phyloP scores from a whole-genome alignment of 768 basidiomycete species.

The Coprinopsis strossmayeri region DNA sequence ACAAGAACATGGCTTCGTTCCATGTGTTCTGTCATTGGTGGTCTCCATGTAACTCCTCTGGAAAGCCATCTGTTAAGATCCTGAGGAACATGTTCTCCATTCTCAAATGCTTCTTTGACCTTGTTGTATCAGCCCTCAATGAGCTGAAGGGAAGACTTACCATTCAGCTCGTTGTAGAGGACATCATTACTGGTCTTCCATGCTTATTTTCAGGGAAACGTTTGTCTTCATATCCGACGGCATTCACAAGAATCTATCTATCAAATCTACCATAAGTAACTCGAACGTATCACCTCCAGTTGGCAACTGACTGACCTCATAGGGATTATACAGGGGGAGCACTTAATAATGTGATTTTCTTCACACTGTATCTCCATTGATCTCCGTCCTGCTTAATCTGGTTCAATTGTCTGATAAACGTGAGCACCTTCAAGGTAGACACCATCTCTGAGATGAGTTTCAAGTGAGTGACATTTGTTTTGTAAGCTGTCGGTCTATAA shows the following conservation, averaged over 20 bases:
- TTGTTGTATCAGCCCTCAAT: background rate
- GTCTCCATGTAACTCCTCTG: too few relatives aligned
- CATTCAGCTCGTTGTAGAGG: background rate
- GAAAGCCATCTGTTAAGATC: too few relatives aligned
- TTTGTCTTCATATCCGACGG: background rate
- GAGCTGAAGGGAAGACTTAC: background rate
- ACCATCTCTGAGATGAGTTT: background rate
- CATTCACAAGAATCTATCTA: background rate
- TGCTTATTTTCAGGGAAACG: background rate
- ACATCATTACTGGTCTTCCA: background rate
- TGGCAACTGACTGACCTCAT: background rate
- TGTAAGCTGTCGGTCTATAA: background rate
- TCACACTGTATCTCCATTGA: background rate
- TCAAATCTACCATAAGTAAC: background rate
- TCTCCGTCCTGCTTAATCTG: background rate
- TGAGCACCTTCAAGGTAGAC: background rate
- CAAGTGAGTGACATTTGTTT: background rate
- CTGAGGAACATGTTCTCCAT: background rate
- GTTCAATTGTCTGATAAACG: background rate
- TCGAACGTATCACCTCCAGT: background rate
- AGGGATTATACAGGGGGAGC: conserved; percentile 1
- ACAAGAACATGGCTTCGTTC: too few relatives aligned
- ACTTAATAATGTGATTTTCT: background rate
- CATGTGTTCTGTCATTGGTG: too few relatives aligned
- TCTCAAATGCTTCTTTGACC: background rate